Percentiles rank a stretch among this genome's conserved stretches.
Evolutionary conservation across 257 asterid species (phyloP).

Genomic region (Solanum tacnaense): DNA sequence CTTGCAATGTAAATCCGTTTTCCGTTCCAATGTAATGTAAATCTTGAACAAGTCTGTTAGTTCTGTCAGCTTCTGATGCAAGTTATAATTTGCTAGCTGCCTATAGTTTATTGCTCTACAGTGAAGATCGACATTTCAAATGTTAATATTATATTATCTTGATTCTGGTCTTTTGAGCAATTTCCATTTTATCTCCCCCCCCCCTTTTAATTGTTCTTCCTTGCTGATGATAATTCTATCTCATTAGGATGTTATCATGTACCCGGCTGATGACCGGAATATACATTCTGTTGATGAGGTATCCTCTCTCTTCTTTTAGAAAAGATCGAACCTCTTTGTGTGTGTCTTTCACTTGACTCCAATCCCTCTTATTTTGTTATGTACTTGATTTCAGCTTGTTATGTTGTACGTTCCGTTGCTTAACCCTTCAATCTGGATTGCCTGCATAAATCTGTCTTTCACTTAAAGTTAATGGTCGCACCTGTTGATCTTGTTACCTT

Average conservation of each 20-base stretch:
- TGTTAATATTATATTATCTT: background rate
- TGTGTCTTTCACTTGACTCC: background rate
- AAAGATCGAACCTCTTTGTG: background rate
- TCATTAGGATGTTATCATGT: constrained; percentile 70
- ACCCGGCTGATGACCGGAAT: constrained; percentile 73
- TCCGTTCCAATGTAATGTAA: background rate
- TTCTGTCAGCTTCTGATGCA: background rate
- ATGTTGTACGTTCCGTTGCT: background rate
- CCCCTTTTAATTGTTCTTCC: background rate
- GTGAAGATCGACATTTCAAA: background rate
- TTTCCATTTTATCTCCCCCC: background rate
- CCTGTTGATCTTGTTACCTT: background rate
- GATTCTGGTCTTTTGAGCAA: background rate
- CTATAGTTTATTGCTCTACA: background rate
- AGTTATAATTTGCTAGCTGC: background rate
- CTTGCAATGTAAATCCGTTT: background rate
- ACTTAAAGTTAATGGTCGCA: background rate
- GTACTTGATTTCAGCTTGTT: background rate
- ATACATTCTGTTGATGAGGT: constrained; percentile 85
- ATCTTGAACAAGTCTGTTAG: background rate
- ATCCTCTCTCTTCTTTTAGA: background rate
- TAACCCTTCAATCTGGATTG: background rate
- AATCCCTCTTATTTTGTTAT: background rate
- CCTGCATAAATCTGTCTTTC: background rate
- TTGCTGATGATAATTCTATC: constrained; percentile 6